These are phyloP conservation scores for Penicillium nucicola DNA, from an alignment of 495 filamentous ascomycete genomes.

Conservation along the genomic window DNA sequence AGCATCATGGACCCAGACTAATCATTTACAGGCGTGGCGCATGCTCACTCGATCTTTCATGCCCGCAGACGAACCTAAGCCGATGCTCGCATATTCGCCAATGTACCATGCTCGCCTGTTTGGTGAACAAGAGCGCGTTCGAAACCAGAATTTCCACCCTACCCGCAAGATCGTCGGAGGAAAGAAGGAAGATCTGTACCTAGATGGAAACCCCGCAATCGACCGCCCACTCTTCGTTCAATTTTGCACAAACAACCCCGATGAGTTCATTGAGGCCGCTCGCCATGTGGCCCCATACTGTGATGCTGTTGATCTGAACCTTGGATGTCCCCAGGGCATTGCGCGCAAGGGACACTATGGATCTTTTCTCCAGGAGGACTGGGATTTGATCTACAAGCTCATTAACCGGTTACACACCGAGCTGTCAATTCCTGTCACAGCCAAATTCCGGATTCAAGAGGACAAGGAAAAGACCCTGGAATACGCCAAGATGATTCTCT, in stretches of 20 bases:
- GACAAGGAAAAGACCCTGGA: conserved; percentile 79
- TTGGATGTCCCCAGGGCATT: conserved; percentile 98
- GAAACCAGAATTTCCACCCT: conserved; percentile 73
- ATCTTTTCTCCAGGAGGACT: conserved; percentile 91
- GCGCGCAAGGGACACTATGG: conserved; percentile 88
- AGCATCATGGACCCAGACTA: conserved; percentile 14
- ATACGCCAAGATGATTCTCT: conserved; percentile 85
- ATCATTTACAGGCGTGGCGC: conserved; percentile 69
- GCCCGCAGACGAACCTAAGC: conserved; percentile 52
- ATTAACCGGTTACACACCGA: conserved; percentile 73
- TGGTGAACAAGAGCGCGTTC: conserved; percentile 68
- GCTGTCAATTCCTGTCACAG: conserved; percentile 79
- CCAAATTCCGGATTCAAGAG: conserved; percentile 90
- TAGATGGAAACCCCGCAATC: conserved; percentile 79
- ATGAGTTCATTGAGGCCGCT: conserved; percentile 73
- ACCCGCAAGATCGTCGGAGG: conserved; percentile 41
- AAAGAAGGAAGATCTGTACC: conserved; percentile 42
- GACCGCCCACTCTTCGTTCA: conserved; percentile 94
- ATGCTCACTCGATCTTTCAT: conserved; percentile 91
- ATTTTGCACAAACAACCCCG: conserved; percentile 90
- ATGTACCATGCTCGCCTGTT: conserved; percentile 95
- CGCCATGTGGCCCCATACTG: conserved; percentile 74
- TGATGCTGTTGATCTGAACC: conserved; percentile 93
- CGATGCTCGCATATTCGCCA: conserved; percentile 79
- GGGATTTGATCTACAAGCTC: conserved; percentile 72